Percentiles rank a stretch among this genome's conserved stretches.
Evolutionary conservation across 257 asterid species (phyloP).

Genomic region (Striga asiatica): DNA sequence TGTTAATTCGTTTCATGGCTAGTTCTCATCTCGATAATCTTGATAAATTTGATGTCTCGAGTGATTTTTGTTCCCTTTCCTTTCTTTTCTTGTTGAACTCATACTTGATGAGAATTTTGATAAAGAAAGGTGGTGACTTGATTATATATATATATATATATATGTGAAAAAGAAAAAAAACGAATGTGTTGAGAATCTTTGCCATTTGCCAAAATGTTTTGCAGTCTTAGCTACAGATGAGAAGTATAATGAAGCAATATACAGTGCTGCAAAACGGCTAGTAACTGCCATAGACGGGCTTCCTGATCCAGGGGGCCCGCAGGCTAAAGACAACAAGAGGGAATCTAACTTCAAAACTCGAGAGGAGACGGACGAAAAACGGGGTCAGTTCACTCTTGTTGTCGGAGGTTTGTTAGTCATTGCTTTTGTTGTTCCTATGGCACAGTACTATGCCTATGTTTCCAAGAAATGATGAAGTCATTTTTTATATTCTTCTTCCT

Average conservation of each 20-base stretch:
- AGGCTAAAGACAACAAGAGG: slow-evolving; percentile 58
- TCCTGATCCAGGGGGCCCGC: slow-evolving; percentile 95
- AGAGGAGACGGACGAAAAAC: slow-evolving; percentile 93
- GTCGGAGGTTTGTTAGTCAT: slow-evolving; percentile 97
- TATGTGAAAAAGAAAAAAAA: no score
- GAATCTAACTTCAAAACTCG: slow-evolving; percentile 88
- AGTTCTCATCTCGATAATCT: neutral
- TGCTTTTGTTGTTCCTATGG: slow-evolving; percentile 99
- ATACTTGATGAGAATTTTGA: no score
- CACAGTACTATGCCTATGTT: slow-evolving; percentile 88
- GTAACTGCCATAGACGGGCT: slow-evolving; percentile 92
- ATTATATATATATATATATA: no score
- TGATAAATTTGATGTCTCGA: no score
- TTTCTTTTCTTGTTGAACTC: no score
- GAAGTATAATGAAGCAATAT: slow-evolving; percentile 87
- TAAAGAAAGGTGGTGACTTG: no score
- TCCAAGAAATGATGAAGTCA: slow-evolving; percentile 60
- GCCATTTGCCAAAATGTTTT: neutral
- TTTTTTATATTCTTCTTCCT: no score
- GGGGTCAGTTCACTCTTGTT: slow-evolving; percentile 90
- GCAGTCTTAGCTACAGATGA: slow-evolving; percentile 91
- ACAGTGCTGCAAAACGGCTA: slow-evolving; percentile 58
- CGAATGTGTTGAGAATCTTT: slow-evolving; percentile 9
- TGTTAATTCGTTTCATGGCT: neutral
- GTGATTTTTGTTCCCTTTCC: no score